These are phyloP conservation scores for Kazachstania kunashirensis DNA, from an alignment of 805 yeast genomes.

Conservation along the genomic window DNA sequence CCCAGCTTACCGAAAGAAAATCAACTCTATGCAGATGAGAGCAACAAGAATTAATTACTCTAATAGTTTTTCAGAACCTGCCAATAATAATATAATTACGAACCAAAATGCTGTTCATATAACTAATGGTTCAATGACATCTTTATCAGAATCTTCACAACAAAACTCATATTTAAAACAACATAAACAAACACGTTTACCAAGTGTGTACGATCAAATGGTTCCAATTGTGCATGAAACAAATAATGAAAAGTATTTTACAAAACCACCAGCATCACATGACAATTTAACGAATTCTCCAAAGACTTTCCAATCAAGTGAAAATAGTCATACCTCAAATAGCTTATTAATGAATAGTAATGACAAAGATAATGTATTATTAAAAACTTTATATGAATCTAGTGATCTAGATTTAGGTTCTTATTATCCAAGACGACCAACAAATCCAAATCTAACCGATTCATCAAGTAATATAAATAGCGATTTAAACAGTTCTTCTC, in stretches of 20 bases:
- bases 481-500: neutral
- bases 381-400: conserved; percentile 14
- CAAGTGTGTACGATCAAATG: conserved; percentile 8
- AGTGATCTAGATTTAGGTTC: conserved; percentile 23
- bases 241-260: conserved; percentile 1
- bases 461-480: neutral
- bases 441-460: neutral
- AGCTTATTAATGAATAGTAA: neutral
- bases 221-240: conserved; percentile 4
- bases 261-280: neutral
- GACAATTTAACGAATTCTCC: neutral
- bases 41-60: neutral
- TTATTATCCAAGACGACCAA: conserved; percentile 17
- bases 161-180: neutral
- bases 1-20: conserved; percentile 33
- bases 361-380: conserved; percentile 9
- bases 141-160: conserved; percentile 1
- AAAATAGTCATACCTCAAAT: neutral
- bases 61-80: neutral
- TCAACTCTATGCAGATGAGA: conserved; percentile 14
- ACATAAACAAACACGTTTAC: neutral
- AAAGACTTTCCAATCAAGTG: conserved; percentile 1
- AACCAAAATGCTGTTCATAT: neutral
- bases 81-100: neutral
- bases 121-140: conserved; percentile 1